Evolutionary conservation across 2,329 filamentous ascomycete species (phyloP).

Genomic region (Cyphellophora europaea): DNA sequence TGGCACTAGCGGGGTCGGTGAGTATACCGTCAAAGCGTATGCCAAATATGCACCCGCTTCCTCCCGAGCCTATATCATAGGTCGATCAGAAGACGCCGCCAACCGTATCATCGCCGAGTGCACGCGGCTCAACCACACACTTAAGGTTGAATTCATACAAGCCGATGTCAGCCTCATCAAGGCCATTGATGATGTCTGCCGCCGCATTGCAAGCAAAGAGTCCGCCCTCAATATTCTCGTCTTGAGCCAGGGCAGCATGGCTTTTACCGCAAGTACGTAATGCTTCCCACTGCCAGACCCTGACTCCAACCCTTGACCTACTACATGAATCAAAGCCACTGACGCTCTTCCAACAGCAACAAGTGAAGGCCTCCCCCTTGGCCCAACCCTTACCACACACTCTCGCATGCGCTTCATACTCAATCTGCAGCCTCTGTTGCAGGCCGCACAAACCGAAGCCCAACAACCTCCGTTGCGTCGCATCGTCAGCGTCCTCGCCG

Average conservation of each 20-base stretch:
- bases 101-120: conserved; percentile 33
- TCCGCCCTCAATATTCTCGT: conserved; percentile 23
- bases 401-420: too few species aligned
- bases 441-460: too few species aligned
- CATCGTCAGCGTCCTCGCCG: too few species aligned
- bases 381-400: too few species aligned
- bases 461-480: too few species aligned
- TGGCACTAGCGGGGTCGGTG: conserved; percentile 46
- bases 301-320: too few species aligned
- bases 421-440: too few species aligned
- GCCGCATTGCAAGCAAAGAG: conserved; percentile 30
- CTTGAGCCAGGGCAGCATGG: conserved; percentile 20
- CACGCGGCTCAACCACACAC: conserved; percentile 32
- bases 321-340: too few species aligned
- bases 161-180: conserved; percentile 40
- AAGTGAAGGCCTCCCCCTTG: too few species aligned
- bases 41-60: conserved; percentile 26
- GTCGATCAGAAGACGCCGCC: conserved; percentile 29
- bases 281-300: neutral
- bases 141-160: conserved; percentile 39
- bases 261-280: conserved; percentile 10
- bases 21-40: conserved; percentile 38
- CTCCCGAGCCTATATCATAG: conserved; percentile 46
- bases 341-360: too few species aligned
- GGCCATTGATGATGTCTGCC: conserved; percentile 41